These are phyloP conservation scores for Anthostomella pinea DNA, from an alignment of 2,329 filamentous ascomycete species.

Conservation along the genomic window DNA sequence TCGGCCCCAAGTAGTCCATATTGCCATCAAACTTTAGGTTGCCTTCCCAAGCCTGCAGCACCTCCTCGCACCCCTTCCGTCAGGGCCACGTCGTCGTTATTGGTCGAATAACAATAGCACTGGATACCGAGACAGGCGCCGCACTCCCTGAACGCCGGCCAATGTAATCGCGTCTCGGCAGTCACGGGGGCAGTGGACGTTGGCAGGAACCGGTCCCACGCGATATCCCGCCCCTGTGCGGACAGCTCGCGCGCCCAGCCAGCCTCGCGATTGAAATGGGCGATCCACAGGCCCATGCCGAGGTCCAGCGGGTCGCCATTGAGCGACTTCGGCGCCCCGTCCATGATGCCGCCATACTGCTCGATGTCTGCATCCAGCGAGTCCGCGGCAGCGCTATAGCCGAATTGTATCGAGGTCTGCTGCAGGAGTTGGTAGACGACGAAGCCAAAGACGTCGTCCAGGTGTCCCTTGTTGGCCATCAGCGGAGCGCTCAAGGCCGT, in stretches of 20 bases:
- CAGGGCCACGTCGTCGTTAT: constrained; percentile 26
- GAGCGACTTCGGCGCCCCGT: constrained; percentile 37
- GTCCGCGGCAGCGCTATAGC: not conserved
- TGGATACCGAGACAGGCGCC: constrained; percentile 48
- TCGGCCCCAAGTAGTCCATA: constrained; percentile 45
- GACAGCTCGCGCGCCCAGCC: constrained; percentile 44
- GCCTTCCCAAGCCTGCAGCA: constrained; percentile 36
- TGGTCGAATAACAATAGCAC: no score
- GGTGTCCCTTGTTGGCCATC: constrained; percentile 50
- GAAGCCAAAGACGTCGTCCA: constrained; percentile 55
- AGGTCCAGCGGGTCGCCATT: constrained; percentile 53
- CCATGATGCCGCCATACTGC: constrained; percentile 50
- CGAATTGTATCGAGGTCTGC: constrained; percentile 33
- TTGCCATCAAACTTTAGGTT: constrained; percentile 30
- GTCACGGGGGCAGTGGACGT: constrained; percentile 22
- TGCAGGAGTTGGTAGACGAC: constrained; percentile 49
- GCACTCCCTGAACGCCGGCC: constrained; percentile 54
- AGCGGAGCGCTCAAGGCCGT: constrained; percentile 46
- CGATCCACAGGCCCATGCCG: constrained; percentile 58
- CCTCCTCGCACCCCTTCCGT: constrained; percentile 19
- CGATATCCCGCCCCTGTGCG: constrained; percentile 26
- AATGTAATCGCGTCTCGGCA: constrained; percentile 20
- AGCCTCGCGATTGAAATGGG: constrained; percentile 48
- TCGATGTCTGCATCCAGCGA: constrained; percentile 46
- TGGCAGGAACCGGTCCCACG: constrained; percentile 22